Evolutionary conservation across 2,329 filamentous ascomycete species (phyloP).

Genomic region (Mariannaea sp.): DNA sequence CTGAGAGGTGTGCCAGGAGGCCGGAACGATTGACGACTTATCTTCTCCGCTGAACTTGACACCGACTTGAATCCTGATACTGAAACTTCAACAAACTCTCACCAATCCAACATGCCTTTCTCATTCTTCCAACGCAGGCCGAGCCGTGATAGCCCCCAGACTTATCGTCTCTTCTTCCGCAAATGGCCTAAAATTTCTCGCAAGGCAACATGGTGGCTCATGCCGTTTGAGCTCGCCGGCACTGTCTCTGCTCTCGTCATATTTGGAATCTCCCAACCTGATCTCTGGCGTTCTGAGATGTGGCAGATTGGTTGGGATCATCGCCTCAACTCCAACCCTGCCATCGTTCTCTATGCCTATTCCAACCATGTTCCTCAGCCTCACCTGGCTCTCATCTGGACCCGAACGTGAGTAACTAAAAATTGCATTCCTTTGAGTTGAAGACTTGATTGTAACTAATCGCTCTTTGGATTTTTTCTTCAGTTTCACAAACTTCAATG

Average conservation of each 20-base stretch:
- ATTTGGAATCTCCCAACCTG: slow-evolving; percentile 73
- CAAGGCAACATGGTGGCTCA: slow-evolving; percentile 64
- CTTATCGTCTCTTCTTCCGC: slow-evolving; percentile 62
- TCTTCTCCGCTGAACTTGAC: not conserved
- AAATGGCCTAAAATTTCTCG: slow-evolving; percentile 57
- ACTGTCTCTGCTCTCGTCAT: slow-evolving; percentile 70
- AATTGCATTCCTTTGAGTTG: not conserved
- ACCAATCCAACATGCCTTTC: slow-evolving; percentile 32
- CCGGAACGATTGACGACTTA: not conserved
- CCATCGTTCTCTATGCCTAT: slow-evolving; percentile 71
- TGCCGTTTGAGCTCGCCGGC: slow-evolving; percentile 68
- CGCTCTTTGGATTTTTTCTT: slow-evolving; percentile 58
- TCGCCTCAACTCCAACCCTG: slow-evolving; percentile 76
- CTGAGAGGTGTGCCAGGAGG: not conserved
- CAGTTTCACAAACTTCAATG: slow-evolving; percentile 74
- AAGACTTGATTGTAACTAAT: not conserved
- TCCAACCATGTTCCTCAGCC: slow-evolving; percentile 71
- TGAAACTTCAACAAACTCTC: not conserved
- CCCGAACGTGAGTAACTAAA: slow-evolving; percentile 62
- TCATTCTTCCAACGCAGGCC: slow-evolving; percentile 24
- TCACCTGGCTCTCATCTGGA: slow-evolving; percentile 72
- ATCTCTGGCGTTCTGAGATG: slow-evolving; percentile 71
- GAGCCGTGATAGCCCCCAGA: slow-evolving; percentile 26
- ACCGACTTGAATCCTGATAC: not conserved
- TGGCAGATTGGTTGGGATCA: slow-evolving; percentile 75